A percentile compares a stretch with the other conserved stretches of the same genome.
These are phyloP conservation scores for Trichoderma sp. DNA, from an alignment of 2,329 filamentous ascomycete genomes.

Conservation along the genomic window DNA sequence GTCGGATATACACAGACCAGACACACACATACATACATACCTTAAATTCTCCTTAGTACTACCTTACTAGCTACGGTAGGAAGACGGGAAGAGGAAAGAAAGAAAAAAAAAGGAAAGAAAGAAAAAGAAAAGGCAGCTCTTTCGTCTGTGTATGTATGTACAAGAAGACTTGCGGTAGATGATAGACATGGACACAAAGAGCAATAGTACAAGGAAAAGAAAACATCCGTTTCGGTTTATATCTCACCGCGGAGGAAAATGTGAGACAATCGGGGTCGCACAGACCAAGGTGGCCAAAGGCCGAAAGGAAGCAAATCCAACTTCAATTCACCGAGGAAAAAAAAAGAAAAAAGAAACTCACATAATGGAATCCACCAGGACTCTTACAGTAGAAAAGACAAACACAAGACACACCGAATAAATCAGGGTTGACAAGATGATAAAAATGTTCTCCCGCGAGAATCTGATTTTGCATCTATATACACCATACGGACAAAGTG, in stretches of 20 bases:
- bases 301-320: background rate
- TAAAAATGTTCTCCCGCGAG: conserved; percentile 12
- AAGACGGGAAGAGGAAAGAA: background rate
- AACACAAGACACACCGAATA: background rate
- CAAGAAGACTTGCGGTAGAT: too few species aligned
- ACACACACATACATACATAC: too few species aligned
- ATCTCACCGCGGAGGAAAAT: conserved; percentile 4
- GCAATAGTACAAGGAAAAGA: too few species aligned
- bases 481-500: background rate
- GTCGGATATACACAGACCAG: too few species aligned
- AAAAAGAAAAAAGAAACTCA: background rate
- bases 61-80: too few species aligned
- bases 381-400: background rate
- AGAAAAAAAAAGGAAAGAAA: background rate
- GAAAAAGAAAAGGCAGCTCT: background rate
- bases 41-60: too few species aligned
- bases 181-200: background rate
- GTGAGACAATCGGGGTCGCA: conserved; percentile 2
- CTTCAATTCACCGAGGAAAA: background rate
- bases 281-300: background rate
- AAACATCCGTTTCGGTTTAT: background rate
- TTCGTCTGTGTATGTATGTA: too few species aligned
- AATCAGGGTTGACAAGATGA: background rate
- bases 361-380: background rate
- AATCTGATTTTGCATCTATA: conserved; percentile 19